Conservation (phyloP, 805 yeast genomes). For the Maudiozyma bulderi region DNA sequence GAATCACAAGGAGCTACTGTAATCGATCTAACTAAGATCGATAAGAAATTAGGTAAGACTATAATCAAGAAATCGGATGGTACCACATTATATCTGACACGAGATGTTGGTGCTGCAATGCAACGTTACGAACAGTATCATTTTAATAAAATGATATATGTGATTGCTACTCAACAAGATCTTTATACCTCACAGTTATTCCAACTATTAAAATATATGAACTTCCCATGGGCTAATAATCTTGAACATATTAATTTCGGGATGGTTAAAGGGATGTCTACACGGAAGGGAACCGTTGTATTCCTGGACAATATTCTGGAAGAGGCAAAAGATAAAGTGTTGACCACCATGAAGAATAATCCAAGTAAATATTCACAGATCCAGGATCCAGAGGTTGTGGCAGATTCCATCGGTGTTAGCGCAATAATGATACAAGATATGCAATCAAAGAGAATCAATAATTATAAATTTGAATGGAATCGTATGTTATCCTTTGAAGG, state of each 20-base stretch:
- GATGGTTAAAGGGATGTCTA: constrained; percentile 96
- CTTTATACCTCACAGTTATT: constrained; percentile 87
- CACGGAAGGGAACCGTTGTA: constrained; percentile 97
- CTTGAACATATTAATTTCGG: constrained; percentile 86
- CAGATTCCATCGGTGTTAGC: constrained; percentile 89
- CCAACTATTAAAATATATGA: constrained; percentile 85
- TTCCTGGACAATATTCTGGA: constrained; percentile 87
- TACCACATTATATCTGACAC: constrained; percentile 81
- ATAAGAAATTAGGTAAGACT: constrained; percentile 87
- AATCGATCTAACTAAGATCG: constrained; percentile 72
- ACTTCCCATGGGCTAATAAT: constrained; percentile 72
- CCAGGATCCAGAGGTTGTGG: constrained; percentile 86
- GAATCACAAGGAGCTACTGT: constrained; percentile 87
- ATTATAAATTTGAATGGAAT: constrained; percentile 93
- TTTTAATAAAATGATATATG: constrained; percentile 93
- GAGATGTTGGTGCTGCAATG: constrained; percentile 94
- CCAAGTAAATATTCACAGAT: constrained; percentile 85
- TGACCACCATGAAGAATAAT: constrained; percentile 89
- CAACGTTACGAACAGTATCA: constrained; percentile 74
- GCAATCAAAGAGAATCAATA: constrained; percentile 93
- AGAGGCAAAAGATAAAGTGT: constrained; percentile 89
- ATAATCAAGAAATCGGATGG: constrained; percentile 91
- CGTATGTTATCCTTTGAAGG: constrained; percentile 98
- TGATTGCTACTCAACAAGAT: constrained; percentile 93
- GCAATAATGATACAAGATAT: constrained; percentile 98